phyloP scores from a whole-genome alignment of 176 grass and related monocot species.

The Oryza punctata region DNA sequence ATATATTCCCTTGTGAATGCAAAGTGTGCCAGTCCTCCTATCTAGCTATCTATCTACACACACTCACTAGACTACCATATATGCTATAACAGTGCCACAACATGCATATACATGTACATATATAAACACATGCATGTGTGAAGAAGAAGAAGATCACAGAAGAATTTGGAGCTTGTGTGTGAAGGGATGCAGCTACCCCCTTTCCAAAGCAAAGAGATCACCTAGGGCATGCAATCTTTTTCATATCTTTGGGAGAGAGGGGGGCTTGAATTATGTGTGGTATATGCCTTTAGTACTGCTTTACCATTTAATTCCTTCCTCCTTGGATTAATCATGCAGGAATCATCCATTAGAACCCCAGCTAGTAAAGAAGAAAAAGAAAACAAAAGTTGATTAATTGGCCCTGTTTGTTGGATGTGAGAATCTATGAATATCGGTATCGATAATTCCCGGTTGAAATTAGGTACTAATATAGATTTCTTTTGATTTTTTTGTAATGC shows the following conservation, averaged over 20 bases:
- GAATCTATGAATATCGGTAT: constrained; percentile 47
- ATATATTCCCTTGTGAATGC: constrained; percentile 59
- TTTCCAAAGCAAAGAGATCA: constrained; percentile 81
- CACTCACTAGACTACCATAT: not conserved
- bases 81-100: not conserved
- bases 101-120: not conserved
- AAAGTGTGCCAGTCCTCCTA: constrained; percentile 36
- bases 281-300: constrained; percentile 80
- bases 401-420: constrained; percentile 33
- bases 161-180: constrained; percentile 57
- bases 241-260: constrained; percentile 51
- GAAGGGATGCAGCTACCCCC: constrained; percentile 59
- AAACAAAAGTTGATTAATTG: constrained; percentile 29
- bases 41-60: not conserved
- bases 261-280: constrained; percentile 80
- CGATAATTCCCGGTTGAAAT: not conserved
- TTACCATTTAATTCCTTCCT: constrained; percentile 47
- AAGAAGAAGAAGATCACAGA: not conserved
- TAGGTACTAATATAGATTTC: not conserved
- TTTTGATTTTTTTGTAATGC: constrained; percentile 54
- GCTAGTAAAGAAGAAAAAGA: not conserved
- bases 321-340: constrained; percentile 64
- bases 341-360: constrained; percentile 50
- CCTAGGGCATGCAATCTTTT: constrained; percentile 46
- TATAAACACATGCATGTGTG: constrained; percentile 24